These are phyloP conservation scores for Didymellaceae sp. DNA, from an alignment of 2,329 filamentous ascomycete genomes.

Conservation along the genomic window DNA sequence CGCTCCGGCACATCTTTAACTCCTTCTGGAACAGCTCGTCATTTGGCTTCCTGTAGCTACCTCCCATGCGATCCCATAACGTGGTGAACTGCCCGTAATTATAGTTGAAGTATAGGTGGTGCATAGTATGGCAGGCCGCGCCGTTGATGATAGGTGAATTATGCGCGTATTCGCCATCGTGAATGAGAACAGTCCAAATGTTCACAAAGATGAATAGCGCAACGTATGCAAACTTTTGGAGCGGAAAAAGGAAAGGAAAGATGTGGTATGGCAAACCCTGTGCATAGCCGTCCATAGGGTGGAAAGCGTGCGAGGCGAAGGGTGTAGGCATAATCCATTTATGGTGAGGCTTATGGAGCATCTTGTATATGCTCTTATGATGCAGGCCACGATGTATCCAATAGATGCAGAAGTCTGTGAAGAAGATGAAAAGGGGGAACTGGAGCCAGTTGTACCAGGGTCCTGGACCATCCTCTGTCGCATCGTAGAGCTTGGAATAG, in stretches of 20 bases:
- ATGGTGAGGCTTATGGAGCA: slow-evolving; percentile 95
- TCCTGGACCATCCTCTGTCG: slow-evolving; percentile 75
- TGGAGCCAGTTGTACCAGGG: slow-evolving; percentile 79
- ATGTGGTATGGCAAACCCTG: slow-evolving; percentile 92
- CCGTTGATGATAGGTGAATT: slow-evolving; percentile 93
- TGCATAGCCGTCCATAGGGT: slow-evolving; percentile 87
- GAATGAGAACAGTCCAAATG: slow-evolving; percentile 95
- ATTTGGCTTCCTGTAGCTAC: slow-evolving; percentile 86
- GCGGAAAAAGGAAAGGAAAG: slow-evolving; percentile 89
- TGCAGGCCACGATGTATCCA: slow-evolving; percentile 89
- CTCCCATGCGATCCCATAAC: slow-evolving; percentile 85
- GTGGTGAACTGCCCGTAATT: slow-evolving; percentile 97
- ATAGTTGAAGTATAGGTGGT: slow-evolving; percentile 74
- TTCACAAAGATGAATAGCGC: slow-evolving; percentile 90
- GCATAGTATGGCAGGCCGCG: slow-evolving; percentile 89
- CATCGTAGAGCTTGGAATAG: slow-evolving; percentile 86
- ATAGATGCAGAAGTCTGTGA: slow-evolving; percentile 91
- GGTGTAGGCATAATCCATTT: slow-evolving; percentile 99
- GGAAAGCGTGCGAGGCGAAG: slow-evolving; percentile 91
- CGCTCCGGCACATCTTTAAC: slow-evolving; percentile 80
- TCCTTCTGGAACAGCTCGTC: slow-evolving; percentile 83
- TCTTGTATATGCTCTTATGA: slow-evolving; percentile 81
- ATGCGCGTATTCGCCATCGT: slow-evolving; percentile 93
- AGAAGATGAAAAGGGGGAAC: slow-evolving; percentile 85
- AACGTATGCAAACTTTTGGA: slow-evolving; percentile 90